Evolutionary conservation across 164 flowering plant genomes (phyloP).

Genomic region (Litsea cubeba): DNA sequence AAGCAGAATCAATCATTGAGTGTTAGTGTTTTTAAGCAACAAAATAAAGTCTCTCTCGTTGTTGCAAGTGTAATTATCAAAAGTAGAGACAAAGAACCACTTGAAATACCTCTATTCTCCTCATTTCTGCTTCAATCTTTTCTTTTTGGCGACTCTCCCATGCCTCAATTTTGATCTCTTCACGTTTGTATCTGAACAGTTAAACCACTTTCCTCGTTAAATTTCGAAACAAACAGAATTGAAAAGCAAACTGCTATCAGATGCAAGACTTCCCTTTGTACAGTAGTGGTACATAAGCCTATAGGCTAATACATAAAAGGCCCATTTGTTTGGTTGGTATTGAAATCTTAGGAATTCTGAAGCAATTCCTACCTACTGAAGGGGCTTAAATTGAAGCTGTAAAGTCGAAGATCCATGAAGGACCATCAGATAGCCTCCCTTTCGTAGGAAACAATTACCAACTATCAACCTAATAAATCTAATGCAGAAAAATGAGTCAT

Average conservation of each 20-base stretch:
- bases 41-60: not conserved
- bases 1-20: not conserved
- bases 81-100: not conserved
- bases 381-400: too few species aligned
- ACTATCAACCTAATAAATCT: too few species aligned
- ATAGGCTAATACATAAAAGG: not conserved
- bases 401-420: too few species aligned
- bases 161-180: conserved; percentile 80
- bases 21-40: not conserved
- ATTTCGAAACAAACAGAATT: not conserved
- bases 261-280: not conserved
- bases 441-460: too few species aligned
- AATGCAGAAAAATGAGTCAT: too few species aligned
- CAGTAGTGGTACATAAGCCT: not conserved
- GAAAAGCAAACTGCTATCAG: not conserved
- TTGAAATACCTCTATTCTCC: conserved; percentile 63
- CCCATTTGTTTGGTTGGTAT: not conserved
- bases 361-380: too few species aligned
- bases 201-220: conserved; percentile 3
- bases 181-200: conserved; percentile 60
- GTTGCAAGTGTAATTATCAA: not conserved
- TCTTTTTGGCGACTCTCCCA: conserved; percentile 86
- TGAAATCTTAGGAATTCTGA: too few species aligned
- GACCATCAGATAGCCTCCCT: too few species aligned
- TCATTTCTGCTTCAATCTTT: conserved; percentile 73